A percentile compares a stretch with the other conserved stretches of the same genome.
These are phyloP conservation scores for Beauveria sp. DNA, from an alignment of 2,329 filamentous ascomycete species.

Conservation along the genomic window DNA sequence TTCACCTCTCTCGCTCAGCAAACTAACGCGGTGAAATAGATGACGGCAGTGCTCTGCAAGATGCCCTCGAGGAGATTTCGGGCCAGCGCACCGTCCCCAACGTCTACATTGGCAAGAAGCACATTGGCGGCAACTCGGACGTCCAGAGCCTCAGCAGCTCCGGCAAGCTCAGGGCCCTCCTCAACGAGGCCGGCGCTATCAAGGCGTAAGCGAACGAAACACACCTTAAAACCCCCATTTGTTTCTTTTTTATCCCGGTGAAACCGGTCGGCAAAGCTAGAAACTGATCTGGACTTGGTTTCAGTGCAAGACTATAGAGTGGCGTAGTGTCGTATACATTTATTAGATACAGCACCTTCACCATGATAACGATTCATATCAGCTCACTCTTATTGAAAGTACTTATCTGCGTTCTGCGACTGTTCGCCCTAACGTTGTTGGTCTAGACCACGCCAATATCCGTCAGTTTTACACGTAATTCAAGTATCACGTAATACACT, in stretches of 20 bases:
- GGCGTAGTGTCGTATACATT: background rate
- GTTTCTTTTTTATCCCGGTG: background rate
- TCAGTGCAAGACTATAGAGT: constrained; percentile 8
- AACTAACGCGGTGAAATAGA: constrained; percentile 41
- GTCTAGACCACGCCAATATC: too few relatives aligned
- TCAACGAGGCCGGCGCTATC: constrained; percentile 36
- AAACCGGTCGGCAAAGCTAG: background rate
- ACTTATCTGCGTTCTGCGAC: too few relatives aligned
- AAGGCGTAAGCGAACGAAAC: constrained; percentile 27
- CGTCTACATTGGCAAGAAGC: constrained; percentile 83
- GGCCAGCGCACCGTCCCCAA: constrained; percentile 89
- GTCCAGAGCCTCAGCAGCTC: constrained; percentile 51
- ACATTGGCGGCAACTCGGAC: constrained; percentile 95
- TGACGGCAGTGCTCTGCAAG: constrained; percentile 77
- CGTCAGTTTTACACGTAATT: background rate
- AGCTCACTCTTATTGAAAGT: too few relatives aligned
- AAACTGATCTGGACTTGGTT: background rate
- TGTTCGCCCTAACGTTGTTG: too few relatives aligned
- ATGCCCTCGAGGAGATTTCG: constrained; percentile 71
- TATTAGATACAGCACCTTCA: background rate
- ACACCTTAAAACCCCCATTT: constrained; percentile 6
- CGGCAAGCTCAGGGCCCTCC: constrained; percentile 32
- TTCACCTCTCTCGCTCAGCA: background rate
- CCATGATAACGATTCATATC: too few relatives aligned
- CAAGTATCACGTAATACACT: background rate